Base-by-base conservation (phyloP, 2,329 filamentous ascomycete genomes). In the Clonostachys solani region DNA sequence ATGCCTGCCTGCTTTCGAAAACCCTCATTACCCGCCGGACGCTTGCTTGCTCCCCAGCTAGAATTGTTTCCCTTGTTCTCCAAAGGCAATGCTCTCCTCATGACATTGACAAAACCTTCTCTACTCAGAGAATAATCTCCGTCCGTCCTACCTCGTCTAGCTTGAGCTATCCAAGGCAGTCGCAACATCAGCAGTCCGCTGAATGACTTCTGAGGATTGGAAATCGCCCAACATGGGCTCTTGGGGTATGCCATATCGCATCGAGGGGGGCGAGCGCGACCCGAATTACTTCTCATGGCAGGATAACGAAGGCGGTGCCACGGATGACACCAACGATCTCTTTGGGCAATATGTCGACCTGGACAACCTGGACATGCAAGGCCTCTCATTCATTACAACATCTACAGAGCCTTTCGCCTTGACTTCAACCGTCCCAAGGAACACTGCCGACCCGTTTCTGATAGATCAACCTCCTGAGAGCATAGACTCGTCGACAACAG, bases 341-440 rank as follows among this genome's bases (percentile, higher is more conserved):
- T 66, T 68, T 47, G 60, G 61, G 16, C 62, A 68, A 53, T 68
- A 66, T 48, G 56, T 68, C 52, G 58, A 67, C 59, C 63, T 67
- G 47, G 65, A 66, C 35, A 56, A 49, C 47, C 15, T 38, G 36
- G 36, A 18, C 12, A 38, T 38, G 36, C 23, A 29, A 29, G 23
- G 23, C 9, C 23, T 29, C 23, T 29, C 23, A 10, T 29, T 29
- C 23, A 58, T 58, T 43, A 54, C 54, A n/a, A 46, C 50, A 18
- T 48, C 56, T 33, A 19, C 45, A 9, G 50, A 56, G 36, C 56
- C 53, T 50, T 49, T 51, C 19, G 52, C 49, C 46, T 50, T 56
- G 53, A 49, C 33, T 47, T 50, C 40, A 53, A 56, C 43, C 47
- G 47, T 54, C 46, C 46, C 59, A 38, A 48, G 55, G 18, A 17